phyloP scores from a whole-genome alignment of 768 basidiomycete genomes.

The Amanita subjunquillea region DNA sequence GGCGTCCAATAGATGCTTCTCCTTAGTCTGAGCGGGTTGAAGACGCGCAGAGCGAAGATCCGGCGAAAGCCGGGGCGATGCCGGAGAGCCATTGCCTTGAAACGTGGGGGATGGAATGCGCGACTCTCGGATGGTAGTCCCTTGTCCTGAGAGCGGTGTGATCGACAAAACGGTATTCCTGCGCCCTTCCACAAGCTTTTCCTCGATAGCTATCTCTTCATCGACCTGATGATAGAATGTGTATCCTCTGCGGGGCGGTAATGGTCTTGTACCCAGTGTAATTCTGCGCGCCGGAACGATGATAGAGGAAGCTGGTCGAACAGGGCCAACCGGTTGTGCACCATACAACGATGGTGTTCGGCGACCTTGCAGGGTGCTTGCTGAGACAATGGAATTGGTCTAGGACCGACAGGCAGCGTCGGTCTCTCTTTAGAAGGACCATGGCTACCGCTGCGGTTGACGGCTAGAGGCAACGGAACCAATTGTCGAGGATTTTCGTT shows the following conservation, averaged over 20 bases:
- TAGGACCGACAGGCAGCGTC: slow-evolving; percentile 42
- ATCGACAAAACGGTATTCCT: background rate
- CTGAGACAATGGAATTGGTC: slow-evolving; percentile 19
- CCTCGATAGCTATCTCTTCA: background rate
- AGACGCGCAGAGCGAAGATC: background rate
- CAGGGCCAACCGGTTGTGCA: background rate
- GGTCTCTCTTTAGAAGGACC: slow-evolving; percentile 28
- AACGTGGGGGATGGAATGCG: background rate
- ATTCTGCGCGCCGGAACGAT: slow-evolving; percentile 7
- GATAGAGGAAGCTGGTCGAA: slow-evolving; percentile 15
- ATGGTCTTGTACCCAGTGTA: slow-evolving; percentile 18
- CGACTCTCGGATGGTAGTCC: background rate
- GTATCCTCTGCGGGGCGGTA: slow-evolving; percentile 26
- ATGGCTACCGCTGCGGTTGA: slow-evolving; percentile 10
- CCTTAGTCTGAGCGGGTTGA: background rate
- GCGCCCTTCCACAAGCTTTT: background rate
- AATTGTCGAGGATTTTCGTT: background rate
- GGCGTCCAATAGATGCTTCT: background rate
- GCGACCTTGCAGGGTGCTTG: slow-evolving; percentile 9
- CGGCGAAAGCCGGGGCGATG: background rate
- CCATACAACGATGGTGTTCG: background rate
- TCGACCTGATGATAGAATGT: slow-evolving; percentile 18
- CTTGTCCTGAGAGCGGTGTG: background rate
- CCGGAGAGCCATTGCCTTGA: background rate
- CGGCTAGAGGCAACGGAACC: slow-evolving; percentile 8